Base-by-base conservation (phyloP, 2,329 filamentous ascomycete genomes). In the Bretziella fagacearum region DNA sequence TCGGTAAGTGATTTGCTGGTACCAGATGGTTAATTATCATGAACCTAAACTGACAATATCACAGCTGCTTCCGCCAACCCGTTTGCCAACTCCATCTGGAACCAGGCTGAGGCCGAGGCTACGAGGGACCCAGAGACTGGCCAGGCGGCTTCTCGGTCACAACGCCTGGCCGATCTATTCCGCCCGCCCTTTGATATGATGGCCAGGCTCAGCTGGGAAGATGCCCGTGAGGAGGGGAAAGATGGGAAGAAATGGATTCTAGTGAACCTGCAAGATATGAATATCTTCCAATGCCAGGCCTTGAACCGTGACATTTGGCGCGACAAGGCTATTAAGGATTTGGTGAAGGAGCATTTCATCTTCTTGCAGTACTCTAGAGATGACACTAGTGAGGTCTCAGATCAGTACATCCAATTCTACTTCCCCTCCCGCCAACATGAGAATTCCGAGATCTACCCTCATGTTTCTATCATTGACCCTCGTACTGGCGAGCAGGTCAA, bases 261-360 rank as follows among this genome's bases (percentile, higher is more conserved):
- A 55, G 85, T 95, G 52, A 96, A 98, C 59, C 78, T 98, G 13
- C 91, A 98, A 62, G 87, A 98, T 59, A 77, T 84, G 54, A 83
- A 83, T 29, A 79, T 94, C 56, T 98, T 98, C 61, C 83, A 91
- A 61, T 98, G 91, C 61, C 91, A 98, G 60, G 74, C 84, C 2
- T 68, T 98, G 15, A 98, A 98, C 59, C 75, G 91, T 37, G 91
- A 98, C 59, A 77, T 96, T 46, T 98, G 91, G 91, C 95, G 95
- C 63, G 82, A 95, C 55, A 62, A 73, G 15, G 72, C 78, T 2
- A 77, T 98, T 49, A 76, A 74, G 55, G 77, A 83, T n/a, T 75
- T 93, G 1, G 70, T 98, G 25, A 74, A 74, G 56, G 89, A 95
- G 59, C 87, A 93, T 63, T 98, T 98, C 60, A 73, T 98, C 54